phyloP scores from a whole-genome alignment of 768 basidiomycete genomes.

The Austroboletus eburneus region DNA sequence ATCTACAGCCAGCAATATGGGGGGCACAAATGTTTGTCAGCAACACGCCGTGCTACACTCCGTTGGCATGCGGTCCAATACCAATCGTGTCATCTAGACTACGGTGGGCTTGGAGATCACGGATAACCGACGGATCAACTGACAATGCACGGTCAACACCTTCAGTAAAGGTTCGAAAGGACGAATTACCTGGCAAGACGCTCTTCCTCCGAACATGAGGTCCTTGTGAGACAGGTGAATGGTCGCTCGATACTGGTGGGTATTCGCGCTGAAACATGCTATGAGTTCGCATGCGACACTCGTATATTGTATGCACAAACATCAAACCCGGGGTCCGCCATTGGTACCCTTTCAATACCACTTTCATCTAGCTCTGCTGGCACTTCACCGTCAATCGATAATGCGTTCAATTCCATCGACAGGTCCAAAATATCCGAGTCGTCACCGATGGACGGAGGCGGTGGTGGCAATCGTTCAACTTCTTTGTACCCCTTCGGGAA shows the following conservation, averaged over 20 bases:
- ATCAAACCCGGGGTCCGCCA: slow-evolving; percentile 87
- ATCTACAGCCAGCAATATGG: slow-evolving; percentile 23
- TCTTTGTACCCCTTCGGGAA: slow-evolving; percentile 70
- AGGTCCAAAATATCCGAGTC: slow-evolving; percentile 86
- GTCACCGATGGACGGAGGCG: slow-evolving; percentile 70
- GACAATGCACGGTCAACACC: slow-evolving; percentile 21
- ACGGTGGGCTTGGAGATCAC: slow-evolving; percentile 83
- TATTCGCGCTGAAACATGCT: slow-evolving; percentile 50
- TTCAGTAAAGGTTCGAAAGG: slow-evolving; percentile 3
- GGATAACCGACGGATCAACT: slow-evolving; percentile 88
- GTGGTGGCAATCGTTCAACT: slow-evolving; percentile 67
- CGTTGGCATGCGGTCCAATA: slow-evolving; percentile 29
- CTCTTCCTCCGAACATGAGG: slow-evolving; percentile 93
- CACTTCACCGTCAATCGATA: slow-evolving; percentile 65
- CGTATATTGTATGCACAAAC: slow-evolving; percentile 44
- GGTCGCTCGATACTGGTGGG: slow-evolving; percentile 62
- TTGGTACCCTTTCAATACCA: slow-evolving; percentile 84
- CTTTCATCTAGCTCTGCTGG: slow-evolving; percentile 71
- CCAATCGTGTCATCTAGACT: slow-evolving; percentile 62
- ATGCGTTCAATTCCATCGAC: slow-evolving; percentile 83
- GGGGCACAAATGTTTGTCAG: slow-evolving; percentile 14
- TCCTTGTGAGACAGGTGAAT: slow-evolving; percentile 52
- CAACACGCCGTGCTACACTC: slow-evolving; percentile 19
- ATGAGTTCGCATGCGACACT: slow-evolving; percentile 17
- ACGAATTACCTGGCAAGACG: slow-evolving; percentile 73